These are phyloP conservation scores for Rosa hybrid DNA, from an alignment of 331 rosid genomes.

Conservation along the genomic window DNA sequence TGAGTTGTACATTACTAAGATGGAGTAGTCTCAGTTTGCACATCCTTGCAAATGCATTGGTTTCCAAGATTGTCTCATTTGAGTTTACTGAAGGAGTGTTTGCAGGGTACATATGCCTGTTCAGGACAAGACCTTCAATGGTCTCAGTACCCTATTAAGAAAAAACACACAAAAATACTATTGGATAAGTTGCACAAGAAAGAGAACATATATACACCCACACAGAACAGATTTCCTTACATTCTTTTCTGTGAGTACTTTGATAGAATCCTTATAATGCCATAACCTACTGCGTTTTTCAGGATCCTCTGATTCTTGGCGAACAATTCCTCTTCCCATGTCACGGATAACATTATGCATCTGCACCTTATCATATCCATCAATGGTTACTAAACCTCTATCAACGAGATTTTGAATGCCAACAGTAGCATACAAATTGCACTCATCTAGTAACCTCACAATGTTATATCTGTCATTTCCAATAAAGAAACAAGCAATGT, in stretches of 20 bases:
- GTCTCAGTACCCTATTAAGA: neutral
- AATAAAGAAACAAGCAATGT: conserved; percentile 8
- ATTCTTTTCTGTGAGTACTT: neutral
- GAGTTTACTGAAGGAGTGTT: neutral
- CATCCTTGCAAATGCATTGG: neutral
- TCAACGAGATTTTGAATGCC: neutral
- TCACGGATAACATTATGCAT: conserved; percentile 17
- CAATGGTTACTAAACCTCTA: neutral
- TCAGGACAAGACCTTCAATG: conserved; percentile 5
- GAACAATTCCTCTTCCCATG: conserved; percentile 3
- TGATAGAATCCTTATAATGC: neutral
- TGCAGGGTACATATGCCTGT: neutral
- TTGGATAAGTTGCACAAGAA: neutral
- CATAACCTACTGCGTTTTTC: neutral
- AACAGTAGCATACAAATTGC: neutral
- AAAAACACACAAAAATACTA: too few species aligned
- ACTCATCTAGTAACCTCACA: neutral
- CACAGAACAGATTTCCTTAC: neutral
- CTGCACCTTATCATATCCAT: neutral
- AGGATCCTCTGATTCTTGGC: neutral
- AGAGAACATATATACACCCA: neutral
- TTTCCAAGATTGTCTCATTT: neutral
- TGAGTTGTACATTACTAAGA: neutral
- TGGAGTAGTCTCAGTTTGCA: neutral
- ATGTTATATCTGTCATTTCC: neutral